A percentile compares a stretch with the other conserved stretches of the same genome.
Conservation (phyloP, 495 filamentous ascomycete genomes). For the Penicillium verhagenii region DNA sequence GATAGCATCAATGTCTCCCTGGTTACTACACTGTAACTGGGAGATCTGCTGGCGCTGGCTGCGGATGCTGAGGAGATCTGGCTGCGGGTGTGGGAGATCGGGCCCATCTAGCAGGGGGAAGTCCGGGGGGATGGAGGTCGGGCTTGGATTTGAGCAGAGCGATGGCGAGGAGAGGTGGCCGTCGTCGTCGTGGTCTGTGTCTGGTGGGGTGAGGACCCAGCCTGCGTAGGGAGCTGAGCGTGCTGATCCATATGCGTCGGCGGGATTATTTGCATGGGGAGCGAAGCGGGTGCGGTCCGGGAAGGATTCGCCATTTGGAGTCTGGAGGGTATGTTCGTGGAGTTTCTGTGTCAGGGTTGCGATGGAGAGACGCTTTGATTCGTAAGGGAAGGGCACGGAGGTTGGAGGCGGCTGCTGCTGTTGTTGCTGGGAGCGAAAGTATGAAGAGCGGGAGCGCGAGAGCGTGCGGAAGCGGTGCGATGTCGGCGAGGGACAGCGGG, state of each 20-base stretch:
- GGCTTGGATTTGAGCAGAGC: slow-evolving; percentile 33
- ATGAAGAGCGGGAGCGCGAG: slow-evolving; percentile 35
- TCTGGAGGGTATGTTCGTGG: slow-evolving; percentile 44
- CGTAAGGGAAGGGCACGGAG: slow-evolving; percentile 45
- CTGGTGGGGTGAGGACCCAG: slow-evolving; percentile 43
- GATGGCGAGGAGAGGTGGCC: slow-evolving; percentile 31
- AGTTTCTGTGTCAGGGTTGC: slow-evolving; percentile 45
- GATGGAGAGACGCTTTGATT: slow-evolving; percentile 44
- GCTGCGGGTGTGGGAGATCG: neutral
- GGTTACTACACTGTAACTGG: slow-evolving; percentile 42
- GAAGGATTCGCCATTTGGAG: slow-evolving; percentile 11
- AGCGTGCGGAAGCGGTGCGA: slow-evolving; percentile 36
- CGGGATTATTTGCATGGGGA: no score
- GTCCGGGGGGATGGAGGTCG: slow-evolving; percentile 35
- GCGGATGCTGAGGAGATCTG: slow-evolving; percentile 28
- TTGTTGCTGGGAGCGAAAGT: slow-evolving; percentile 36
- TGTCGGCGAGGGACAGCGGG: slow-evolving; percentile 47
- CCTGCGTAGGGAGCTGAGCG: slow-evolving; percentile 21
- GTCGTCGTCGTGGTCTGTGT: slow-evolving; percentile 45
- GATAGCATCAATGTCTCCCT: slow-evolving; percentile 36
- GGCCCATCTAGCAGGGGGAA: slow-evolving; percentile 14
- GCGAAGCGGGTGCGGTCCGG: slow-evolving; percentile 5
- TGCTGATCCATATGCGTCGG: no score
- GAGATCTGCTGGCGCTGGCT: slow-evolving; percentile 45
- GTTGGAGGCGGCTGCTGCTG: no score